These are phyloP conservation scores for Claviceps sorghi DNA, from an alignment of 2,329 filamentous ascomycete species.

Conservation along the genomic window DNA sequence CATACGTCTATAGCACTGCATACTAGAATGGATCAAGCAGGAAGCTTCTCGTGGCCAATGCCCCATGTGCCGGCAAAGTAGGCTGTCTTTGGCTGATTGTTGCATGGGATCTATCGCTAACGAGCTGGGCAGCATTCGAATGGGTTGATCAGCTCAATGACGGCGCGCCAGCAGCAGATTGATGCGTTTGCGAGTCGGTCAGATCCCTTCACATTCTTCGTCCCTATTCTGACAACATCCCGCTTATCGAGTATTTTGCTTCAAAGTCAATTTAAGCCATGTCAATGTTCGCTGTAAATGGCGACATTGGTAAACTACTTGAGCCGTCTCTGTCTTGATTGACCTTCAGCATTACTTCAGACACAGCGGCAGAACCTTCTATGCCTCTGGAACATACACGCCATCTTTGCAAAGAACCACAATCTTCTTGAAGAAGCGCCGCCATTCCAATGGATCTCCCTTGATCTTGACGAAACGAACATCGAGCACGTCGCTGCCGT, in stretches of 20 bases:
- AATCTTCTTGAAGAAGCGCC: conserved; percentile 93
- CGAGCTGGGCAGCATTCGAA: conserved; percentile 21
- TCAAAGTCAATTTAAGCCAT: background rate
- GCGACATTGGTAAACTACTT: background rate
- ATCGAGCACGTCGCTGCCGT: conserved; percentile 53
- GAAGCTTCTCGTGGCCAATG: conserved; percentile 87
- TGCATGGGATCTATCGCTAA: background rate
- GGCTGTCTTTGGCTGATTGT: background rate
- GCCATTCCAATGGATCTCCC: conserved; percentile 92
- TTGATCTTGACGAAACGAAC: conserved; percentile 89
- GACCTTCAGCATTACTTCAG: background rate
- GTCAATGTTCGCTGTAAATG: background rate
- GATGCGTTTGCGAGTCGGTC: background rate
- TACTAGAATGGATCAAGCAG: conserved; percentile 90
- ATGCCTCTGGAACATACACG: conserved; percentile 42
- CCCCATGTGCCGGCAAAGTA: conserved; percentile 95
- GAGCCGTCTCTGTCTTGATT: background rate
- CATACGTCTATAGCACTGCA: conserved; percentile 59
- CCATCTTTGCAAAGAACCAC: conserved; percentile 75
- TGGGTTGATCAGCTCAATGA: conserved; percentile 25
- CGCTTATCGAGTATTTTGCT: background rate
- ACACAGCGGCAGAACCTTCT: conserved; percentile 10
- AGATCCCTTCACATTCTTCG: background rate
- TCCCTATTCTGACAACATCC: background rate
- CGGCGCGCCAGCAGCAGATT: conserved; percentile 14